These are phyloP conservation scores for Chlorencoelia australis DNA, from an alignment of 2,329 filamentous ascomycete species.

Conservation along the genomic window DNA sequence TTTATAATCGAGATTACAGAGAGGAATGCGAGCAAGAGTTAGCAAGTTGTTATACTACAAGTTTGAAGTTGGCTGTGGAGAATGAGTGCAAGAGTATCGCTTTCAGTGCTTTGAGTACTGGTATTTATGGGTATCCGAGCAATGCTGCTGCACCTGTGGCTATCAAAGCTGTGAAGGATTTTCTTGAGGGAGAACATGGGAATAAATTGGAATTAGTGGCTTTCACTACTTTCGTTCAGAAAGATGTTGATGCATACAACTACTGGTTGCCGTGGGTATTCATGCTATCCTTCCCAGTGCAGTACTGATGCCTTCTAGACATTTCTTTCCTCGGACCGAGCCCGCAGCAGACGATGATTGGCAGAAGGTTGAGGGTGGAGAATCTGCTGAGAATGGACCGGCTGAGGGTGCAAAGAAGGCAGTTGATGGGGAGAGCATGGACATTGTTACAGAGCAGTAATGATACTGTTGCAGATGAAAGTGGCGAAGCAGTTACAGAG, in stretches of 20 bases:
- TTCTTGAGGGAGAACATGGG: conserved; percentile 38
- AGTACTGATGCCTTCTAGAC: conserved; percentile 24
- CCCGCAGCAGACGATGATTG: conserved; percentile 17
- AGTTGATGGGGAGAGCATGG: too few relatives aligned
- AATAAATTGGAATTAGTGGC: conserved; percentile 59
- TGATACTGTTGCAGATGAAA: not conserved
- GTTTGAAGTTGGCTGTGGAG: conserved; percentile 61
- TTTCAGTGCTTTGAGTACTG: conserved; percentile 79
- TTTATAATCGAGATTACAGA: conserved; percentile 45
- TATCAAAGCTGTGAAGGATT: conserved; percentile 45
- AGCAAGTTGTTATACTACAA: conserved; percentile 56
- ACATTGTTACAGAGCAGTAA: conserved; percentile 1
- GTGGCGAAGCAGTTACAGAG: too few relatives aligned
- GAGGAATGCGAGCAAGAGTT: conserved; percentile 39
- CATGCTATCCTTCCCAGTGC: not conserved
- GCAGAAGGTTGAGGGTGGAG: conserved; percentile 21
- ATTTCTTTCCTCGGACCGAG: conserved; percentile 38
- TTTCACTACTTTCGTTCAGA: conserved; percentile 74
- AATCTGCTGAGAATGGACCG: conserved; percentile 19
- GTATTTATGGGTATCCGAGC: conserved; percentile 80
- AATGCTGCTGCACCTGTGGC: conserved; percentile 63
- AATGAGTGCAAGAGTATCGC: conserved; percentile 62
- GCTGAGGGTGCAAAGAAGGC: too few relatives aligned
- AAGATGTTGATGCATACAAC: conserved; percentile 68
- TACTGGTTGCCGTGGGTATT: conserved; percentile 59